Evolutionary conservation across 495 filamentous ascomycete species (phyloP).

Genomic region (Penicillium samsonianum): DNA sequence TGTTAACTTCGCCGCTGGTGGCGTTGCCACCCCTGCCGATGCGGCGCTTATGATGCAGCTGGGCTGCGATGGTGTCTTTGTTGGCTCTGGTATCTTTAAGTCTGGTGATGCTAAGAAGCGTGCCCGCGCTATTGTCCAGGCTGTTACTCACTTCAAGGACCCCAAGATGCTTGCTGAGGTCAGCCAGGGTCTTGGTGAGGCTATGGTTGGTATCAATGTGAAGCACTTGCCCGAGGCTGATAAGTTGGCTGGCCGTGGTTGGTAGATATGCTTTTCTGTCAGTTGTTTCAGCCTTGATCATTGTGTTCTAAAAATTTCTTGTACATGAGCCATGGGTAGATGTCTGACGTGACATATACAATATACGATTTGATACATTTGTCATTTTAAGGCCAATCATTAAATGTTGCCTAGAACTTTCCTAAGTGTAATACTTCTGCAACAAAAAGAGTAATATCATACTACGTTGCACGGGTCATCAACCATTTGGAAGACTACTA

Average conservation of each 20-base stretch:
- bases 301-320: constrained; percentile 19
- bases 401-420: too few relatives aligned
- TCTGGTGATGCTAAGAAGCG: constrained; percentile 82
- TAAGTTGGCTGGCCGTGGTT: constrained; percentile 84
- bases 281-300: constrained; percentile 15
- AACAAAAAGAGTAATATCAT: neutral
- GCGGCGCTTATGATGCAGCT: constrained; percentile 99
- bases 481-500: neutral
- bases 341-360: constrained; percentile 17
- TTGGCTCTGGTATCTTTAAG: constrained; percentile 97
- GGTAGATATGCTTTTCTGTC: constrained; percentile 54
- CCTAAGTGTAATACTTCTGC: neutral
- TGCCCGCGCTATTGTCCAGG: constrained; percentile 92
- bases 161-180: constrained; percentile 85
- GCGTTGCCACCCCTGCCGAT: constrained; percentile 93
- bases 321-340: constrained; percentile 27
- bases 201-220: constrained; percentile 93
- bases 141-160: constrained; percentile 85
- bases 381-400: neutral
- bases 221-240: constrained; percentile 69
- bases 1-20: constrained; percentile 98
- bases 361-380: constrained; percentile 8
- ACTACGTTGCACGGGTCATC: neutral
- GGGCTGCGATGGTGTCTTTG: constrained; percentile 97
- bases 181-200: constrained; percentile 82